Evolutionary conservation across 139 green algal genomes (phyloP).

Genomic region (Coccomyxa sp.): DNA sequence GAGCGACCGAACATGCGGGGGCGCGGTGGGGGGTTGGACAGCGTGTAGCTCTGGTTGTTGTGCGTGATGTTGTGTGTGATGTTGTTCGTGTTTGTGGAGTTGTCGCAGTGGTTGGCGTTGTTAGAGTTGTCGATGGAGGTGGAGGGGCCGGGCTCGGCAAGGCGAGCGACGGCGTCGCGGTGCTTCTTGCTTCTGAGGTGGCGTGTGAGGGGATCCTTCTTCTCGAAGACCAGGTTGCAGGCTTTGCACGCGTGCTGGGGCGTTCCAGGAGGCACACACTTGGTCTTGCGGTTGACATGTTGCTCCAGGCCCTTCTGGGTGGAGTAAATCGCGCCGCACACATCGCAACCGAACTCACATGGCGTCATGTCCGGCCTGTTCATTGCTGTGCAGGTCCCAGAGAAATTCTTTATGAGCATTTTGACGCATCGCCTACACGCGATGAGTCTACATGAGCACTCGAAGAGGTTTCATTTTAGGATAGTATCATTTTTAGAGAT

Average conservation of each 20-base stretch:
- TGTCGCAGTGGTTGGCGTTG: background rate
- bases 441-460: background rate
- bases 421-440: background rate
- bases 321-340: background rate
- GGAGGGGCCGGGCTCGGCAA: background rate
- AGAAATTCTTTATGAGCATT: conserved; percentile 2
- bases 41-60: background rate
- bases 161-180: background rate
- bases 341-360: background rate
- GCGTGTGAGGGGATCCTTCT: background rate
- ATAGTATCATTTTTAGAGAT: background rate
- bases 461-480: conserved; percentile 1
- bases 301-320: background rate
- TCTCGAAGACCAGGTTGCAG: background rate
- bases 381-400: background rate
- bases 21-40: background rate
- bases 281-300: background rate
- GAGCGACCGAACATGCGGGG: background rate
- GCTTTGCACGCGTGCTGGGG: background rate
- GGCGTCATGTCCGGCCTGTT: background rate
- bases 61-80: conserved; percentile 1
- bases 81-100: conserved; percentile 1
- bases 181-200: background rate
- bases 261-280: background rate
- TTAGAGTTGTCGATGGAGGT: background rate